Base-by-base conservation (phyloP, 495 filamentous ascomycete species). In the Haplographium delicatum region DNA sequence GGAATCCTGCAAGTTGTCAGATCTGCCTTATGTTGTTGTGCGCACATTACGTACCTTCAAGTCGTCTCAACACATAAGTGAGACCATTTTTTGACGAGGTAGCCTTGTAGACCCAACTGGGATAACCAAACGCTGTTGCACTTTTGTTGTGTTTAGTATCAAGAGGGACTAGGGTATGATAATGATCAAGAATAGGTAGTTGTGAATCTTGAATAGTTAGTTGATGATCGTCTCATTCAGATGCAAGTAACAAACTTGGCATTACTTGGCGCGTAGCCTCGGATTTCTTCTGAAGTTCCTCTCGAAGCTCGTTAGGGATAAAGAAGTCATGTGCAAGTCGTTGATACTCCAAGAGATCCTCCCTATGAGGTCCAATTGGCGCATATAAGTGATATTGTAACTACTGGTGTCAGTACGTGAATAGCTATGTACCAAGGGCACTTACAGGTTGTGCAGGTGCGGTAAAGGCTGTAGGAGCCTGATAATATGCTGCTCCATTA, bases 71-170 rank as follows among this genome's bases (percentile, higher is more conserved):
- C 44, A 82, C 85, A 66, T 95, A 97, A 9, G 80, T 80, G 47
- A 83, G 82, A 2, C 89, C 94, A 68, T 91, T 90, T 58, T 87
- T 88, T 58, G 76, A 84, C 2, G 87, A 94, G 47, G 84, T 81
- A n/a, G 91, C 93, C 67, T 97, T 97, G 69, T 96, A 98, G 0
- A 95, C 78, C 87, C 89, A 96, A 62, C 84, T 95, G 4, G 81
- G 79, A 63, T 86, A 94, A 8, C 88, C 88, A 68, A 95, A 95
- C 4, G 81, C 76, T 2, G 81, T 69, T 1, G 82, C 71, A 54
- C 80, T 88, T 65, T 88, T 91, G 60, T 85, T 79, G 51, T 86
- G 80, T 46, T 72, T 88, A 6, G 83, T 83, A 63, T 97, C 90
- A 43, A 98, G 68, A n/a, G 91, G 87, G 3, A 96, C 87, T 1